These are phyloP conservation scores for Lignosus rhinocerotis DNA, from an alignment of 1,284 basidiomycete species.

Conservation along the genomic window DNA sequence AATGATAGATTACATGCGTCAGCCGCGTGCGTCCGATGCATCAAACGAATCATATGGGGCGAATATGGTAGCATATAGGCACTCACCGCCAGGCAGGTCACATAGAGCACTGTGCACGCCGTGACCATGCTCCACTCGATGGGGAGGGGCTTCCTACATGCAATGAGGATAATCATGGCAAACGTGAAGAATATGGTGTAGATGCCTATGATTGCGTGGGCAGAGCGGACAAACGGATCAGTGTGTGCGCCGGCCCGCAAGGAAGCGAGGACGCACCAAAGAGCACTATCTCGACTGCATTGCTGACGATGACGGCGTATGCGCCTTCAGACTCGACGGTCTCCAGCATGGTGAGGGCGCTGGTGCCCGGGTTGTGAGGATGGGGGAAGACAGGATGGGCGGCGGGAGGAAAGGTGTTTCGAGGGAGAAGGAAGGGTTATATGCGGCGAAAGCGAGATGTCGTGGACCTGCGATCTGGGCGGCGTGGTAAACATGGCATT, in stretches of 20 bases:
- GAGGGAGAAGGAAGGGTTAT: not conserved
- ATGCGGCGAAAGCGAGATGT: not conserved
- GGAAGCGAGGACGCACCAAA: slow-evolving; percentile 14
- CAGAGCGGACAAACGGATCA: not conserved
- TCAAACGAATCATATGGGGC: not conserved
- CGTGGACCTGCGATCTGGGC: not conserved
- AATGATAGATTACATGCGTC: not conserved
- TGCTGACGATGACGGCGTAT: slow-evolving; percentile 19
- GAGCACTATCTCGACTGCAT: slow-evolving; percentile 17
- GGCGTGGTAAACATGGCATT: not conserved
- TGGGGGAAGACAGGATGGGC: not conserved
- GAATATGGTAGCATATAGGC: not conserved
- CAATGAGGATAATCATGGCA: slow-evolving; percentile 16
- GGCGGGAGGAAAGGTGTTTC: not conserved
- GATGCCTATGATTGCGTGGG: slow-evolving; percentile 7
- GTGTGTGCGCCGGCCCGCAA: not conserved
- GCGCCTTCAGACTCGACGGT: slow-evolving; percentile 11
- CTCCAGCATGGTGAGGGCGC: slow-evolving; percentile 13
- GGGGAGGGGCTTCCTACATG: slow-evolving; percentile 15
- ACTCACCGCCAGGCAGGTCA: slow-evolving; percentile 18
- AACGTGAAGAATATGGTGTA: slow-evolving; percentile 20
- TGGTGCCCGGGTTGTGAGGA: not conserved
- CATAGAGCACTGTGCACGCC: slow-evolving; percentile 4
- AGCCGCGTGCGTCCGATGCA: not conserved
- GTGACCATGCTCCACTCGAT: slow-evolving; percentile 12